phyloP scores from a whole-genome alignment of 129 eudicot genomes.

The Flaveria trinervia region DNA sequence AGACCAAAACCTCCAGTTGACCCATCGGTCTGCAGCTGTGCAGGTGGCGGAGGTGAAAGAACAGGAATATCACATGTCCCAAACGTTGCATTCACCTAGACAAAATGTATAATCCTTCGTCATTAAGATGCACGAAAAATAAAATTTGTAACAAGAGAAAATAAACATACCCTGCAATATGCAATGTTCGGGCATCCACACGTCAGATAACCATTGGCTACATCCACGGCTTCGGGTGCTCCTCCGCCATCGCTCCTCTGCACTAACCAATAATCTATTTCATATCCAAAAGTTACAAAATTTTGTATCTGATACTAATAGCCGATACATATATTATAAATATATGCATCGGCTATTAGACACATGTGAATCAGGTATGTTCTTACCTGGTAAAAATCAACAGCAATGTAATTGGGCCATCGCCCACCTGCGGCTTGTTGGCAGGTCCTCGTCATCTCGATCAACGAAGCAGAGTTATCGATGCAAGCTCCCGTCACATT shows the following conservation, averaged over 20 bases:
- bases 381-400: slow-evolving; percentile 79
- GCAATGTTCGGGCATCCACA: slow-evolving; percentile 87
- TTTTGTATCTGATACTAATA: neutral
- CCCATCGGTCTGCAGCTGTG: slow-evolving; percentile 41
- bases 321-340: too few relatives aligned
- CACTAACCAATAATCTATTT: slow-evolving; percentile 3
- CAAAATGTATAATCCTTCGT: neutral
- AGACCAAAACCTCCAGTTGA: slow-evolving; percentile 23
- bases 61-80: slow-evolving; percentile 67
- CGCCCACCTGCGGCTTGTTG: slow-evolving; percentile 63
- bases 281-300: neutral
- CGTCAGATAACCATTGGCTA: slow-evolving; percentile 77
- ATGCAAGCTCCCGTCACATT: slow-evolving; percentile 67
- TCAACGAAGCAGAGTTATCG: slow-evolving; percentile 71
- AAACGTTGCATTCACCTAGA: slow-evolving; percentile 66
- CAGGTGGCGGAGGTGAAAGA: slow-evolving; percentile 86
- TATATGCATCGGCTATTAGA: too few relatives aligned
- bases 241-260: slow-evolving; percentile 98
- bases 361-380: neutral
- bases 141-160: neutral
- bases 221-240: slow-evolving; percentile 82
- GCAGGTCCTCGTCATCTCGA: slow-evolving; percentile 72
- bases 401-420: slow-evolving; percentile 95
- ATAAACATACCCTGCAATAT: slow-evolving; percentile 68
- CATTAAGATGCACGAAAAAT: neutral